These are phyloP conservation scores for Dalbergia oliveri DNA, from an alignment of 306 rosid species.

Conservation along the genomic window DNA sequence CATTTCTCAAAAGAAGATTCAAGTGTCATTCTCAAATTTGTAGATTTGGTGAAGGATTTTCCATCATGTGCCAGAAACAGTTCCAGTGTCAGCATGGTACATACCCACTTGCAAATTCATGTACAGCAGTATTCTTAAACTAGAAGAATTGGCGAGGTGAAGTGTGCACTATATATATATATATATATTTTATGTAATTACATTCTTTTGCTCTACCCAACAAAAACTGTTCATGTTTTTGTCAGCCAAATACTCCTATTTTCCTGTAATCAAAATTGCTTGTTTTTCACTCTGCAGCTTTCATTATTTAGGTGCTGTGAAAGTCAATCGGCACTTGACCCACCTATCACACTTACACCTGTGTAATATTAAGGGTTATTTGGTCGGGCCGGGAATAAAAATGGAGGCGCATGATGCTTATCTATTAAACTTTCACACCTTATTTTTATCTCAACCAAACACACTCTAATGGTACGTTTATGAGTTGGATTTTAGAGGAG, in stretches of 20 bases:
- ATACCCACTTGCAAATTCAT: constrained; percentile 63
- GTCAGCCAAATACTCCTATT: constrained; percentile 7
- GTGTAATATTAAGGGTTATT: not conserved
- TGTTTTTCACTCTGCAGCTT: constrained; percentile 24
- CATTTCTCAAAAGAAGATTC: constrained; percentile 55
- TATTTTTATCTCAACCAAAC: too few species aligned
- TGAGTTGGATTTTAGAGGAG: too few species aligned
- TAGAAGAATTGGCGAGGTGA: constrained; percentile 43
- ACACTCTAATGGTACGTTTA: too few species aligned
- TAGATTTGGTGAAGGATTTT: constrained; percentile 64
- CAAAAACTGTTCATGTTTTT: constrained; percentile 34
- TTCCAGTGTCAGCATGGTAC: constrained; percentile 62
- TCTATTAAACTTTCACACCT: too few species aligned
- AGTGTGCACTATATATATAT: not conserved
- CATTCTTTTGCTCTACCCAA: not conserved
- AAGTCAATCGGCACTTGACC: not conserved
- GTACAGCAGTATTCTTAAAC: constrained; percentile 63
- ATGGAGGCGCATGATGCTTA: too few species aligned
- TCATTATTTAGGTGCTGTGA: not conserved
- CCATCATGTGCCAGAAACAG: constrained; percentile 63
- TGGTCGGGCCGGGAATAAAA: not conserved
- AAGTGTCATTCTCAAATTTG: constrained; percentile 54
- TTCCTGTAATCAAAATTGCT: constrained; percentile 4
- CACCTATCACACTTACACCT: not conserved
- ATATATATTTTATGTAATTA: constrained; percentile 31